Evolutionary conservation across 2,329 filamentous ascomycete species (phyloP), one percentile per base, ranked within the genome.

Genomic region (Penicillium sp.): DNA sequence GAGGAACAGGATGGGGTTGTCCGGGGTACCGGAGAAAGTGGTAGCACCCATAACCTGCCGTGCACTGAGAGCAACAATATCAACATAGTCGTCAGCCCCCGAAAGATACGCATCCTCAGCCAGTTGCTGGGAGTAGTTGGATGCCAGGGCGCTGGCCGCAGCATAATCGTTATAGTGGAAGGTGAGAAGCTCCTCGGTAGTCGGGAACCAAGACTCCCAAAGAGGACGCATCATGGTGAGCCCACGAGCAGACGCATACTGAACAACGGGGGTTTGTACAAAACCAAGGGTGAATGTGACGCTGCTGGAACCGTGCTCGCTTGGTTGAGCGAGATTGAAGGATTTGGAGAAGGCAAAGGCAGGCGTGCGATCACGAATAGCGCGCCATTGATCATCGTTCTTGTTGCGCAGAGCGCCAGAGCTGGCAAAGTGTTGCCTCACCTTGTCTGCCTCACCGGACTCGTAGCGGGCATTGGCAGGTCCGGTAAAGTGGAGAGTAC

Each of bases 1-100:
- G 50, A 91, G 70, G 69, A 93, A 93, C 18, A 93, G 67, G 34
- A 91, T 77, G 0, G 86, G 85, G 51, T 81, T 76, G 3, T 88
- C 79, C 3, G 80, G 78, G 16, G 86, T 86, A 35, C 86, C 80
- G 6, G 85, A 79, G 61, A 89, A 86, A 53, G 84, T 83, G 2
- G 85, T 88, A 1, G 85, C 87, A 6, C 87, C 88, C 62, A 93
- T 76, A 11, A 88, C 85, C 62, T 94, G 88, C 37, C 88, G 81
- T 40, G 87, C 87, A 47, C 84, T 87, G 37, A 93, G 75, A 1
- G 86, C 82, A 18, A 87, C 82, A 47, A 90, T 89, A 57, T 89
- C 85, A 27, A 84, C 82, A 57, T 89, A 89, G 54, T 86, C 84
- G 42, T 81, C 76, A 0, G 86, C 85, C 5, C 87, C 87, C 18